Evolutionary conservation across 2,329 filamentous ascomycete genomes (phyloP), one percentile per base, ranked within the genome.

Genomic region (Stachybotrys echinatus): DNA sequence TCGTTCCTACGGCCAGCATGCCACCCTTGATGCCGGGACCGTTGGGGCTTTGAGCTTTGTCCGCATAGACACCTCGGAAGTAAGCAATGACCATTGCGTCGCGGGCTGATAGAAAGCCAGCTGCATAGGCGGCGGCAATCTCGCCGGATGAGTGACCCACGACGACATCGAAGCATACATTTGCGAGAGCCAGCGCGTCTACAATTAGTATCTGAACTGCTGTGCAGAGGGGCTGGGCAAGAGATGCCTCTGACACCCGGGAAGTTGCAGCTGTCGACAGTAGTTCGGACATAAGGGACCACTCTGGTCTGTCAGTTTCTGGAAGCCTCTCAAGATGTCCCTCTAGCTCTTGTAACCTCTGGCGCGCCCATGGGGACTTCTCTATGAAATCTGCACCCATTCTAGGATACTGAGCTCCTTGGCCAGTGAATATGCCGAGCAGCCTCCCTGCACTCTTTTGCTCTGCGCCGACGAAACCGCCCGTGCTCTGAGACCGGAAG

Each of bases 91-190:
- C 37, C 12, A 65, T 58, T 2, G 64, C 63, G 21, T 62, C 55
- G 3, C 54, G 23, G 1, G 50, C 52, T 0, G 50, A 50, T 5
- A 81, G 48, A 19, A 69, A 61, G 0, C 75, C 75, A 0, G 74
- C 70, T 0, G 75, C 74, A 53, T 77, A 80, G 0, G 73, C 76
- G 0, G 75, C 75, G 1, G 61, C 74, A 14, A 79, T 77, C 53
- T 79, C 76, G 2, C 76, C 76, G 0, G 71, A 74, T 0, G 74
- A 77, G 54, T 79, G 76, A 2, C 76, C 75, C 4, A 76, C 65
- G 1, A 74, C 71, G 2, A 63, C 65, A 2, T 51, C 37, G 5
- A 72, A 65, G 0, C 47, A 42, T n/a, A 76, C 49, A 4, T 66
- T 65, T 6, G 65, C 66, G 0, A 58, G 51, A 0, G 48, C 40